phyloP scores from a whole-genome alignment of 2,329 filamentous ascomycete genomes.

The Claviceps arundinis region DNA sequence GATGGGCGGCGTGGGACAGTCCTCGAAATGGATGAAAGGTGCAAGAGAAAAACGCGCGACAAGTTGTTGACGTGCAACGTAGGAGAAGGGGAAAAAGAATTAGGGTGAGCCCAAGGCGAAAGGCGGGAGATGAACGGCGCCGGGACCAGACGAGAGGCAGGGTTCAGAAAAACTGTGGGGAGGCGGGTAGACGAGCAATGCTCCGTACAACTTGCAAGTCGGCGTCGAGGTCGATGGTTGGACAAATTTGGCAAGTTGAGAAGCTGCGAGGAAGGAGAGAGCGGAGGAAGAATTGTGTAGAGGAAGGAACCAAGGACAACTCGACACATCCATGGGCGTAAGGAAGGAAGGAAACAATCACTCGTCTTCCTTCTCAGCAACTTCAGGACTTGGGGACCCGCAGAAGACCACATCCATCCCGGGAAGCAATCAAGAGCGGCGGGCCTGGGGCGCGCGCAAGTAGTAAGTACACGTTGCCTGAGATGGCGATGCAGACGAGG shows the following conservation, averaged over 20 bases:
- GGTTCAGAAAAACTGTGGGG: conserved; percentile 9
- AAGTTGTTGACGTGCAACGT: conserved; percentile 13
- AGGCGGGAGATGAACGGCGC: conserved; percentile 10
- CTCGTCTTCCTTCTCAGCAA: neutral
- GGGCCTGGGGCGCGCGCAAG: neutral
- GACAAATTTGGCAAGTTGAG: too few species aligned
- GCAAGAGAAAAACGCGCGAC: conserved; percentile 9
- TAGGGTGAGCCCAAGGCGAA: conserved; percentile 7
- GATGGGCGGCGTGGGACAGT: conserved; percentile 6
- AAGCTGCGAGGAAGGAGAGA: too few species aligned
- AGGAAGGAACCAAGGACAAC: conserved; percentile 1
- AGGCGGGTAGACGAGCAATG: conserved; percentile 4
- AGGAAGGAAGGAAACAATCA: neutral
- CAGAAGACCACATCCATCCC: neutral
- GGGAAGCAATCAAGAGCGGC: conserved; percentile 4
- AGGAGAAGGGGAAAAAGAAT: conserved; percentile 15
- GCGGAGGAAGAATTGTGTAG: too few species aligned
- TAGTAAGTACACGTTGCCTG: conserved; percentile 2
- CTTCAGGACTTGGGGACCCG: neutral
- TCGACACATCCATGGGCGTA: neutral
- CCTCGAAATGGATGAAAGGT: conserved; percentile 2
- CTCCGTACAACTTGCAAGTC: conserved; percentile 1
- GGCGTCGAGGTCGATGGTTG: neutral
- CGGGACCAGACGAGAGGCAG: conserved; percentile 7
- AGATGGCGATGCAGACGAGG: conserved; percentile 6